Base-by-base conservation (phyloP, 805 yeast species). In the Cyberlindnera mrakii region DNA sequence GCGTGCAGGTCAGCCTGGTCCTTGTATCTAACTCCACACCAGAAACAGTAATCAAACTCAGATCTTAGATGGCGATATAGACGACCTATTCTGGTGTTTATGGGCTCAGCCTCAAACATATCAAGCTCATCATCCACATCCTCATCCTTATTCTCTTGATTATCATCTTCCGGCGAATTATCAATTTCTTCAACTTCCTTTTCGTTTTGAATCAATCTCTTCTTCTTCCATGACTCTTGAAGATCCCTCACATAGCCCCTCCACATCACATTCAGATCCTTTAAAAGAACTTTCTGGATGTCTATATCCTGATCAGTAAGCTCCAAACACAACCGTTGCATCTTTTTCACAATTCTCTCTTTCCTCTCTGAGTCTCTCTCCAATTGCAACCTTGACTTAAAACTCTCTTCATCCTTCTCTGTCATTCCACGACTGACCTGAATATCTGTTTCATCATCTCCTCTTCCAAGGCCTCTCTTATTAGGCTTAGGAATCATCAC, bases 1-100 rank as follows among this genome's bases (percentile, higher is more conserved):
- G 55, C 50, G 14, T 44, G 60, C 17, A 77, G 47, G 25, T 75
- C 80, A 1, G 51, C 47, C 39, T 58, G 62, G 43, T 58, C 60
- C 1, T 56, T 54, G 50, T 62, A 77, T 30, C 48, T 47, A 3
- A 55, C 52, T 1, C 80, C 81, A 56, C 83, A 77, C 57, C 65
- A 77, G 51, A 60, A 71, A 50, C 83, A 77, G 50, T 70, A 78
- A 44, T 55, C 48, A 43, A 67, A 66, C 11, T 57, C 60, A 1
- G 63, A 49, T 30, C 80, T 57, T 20, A 75, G 52, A 45, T 68
- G 71, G 5, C 52, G 50, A 27, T 71, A 56, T 8, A 75, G 50
- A n/a, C 58, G 52, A 30, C 44, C 52, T 16, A 71, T 44, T 35
- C 57, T 59, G 25, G 65, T 66, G 3, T 56, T 54, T 1, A 51